Evolutionary conservation across 768 basidiomycete genomes (phyloP).

Genomic region (Lactarius trivialis): DNA sequence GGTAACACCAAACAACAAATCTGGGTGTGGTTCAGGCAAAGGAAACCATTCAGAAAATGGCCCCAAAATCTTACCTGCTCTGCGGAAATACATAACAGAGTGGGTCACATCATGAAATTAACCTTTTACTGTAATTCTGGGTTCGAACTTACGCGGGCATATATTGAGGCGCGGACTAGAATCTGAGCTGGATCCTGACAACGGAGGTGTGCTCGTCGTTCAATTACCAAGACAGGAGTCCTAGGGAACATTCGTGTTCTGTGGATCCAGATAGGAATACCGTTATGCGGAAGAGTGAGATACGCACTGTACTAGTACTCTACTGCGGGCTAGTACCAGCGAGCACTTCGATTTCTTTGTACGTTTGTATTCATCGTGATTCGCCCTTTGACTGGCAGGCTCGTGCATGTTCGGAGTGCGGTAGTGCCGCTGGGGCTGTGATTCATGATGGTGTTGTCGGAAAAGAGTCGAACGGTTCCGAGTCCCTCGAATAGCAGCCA

Average conservation of each 20-base stretch:
- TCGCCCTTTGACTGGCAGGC: too few species aligned
- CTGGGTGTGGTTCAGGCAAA: neutral
- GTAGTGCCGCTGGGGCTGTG: too few species aligned
- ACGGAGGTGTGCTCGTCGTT: neutral
- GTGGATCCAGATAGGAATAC: neutral
- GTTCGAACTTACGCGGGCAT: neutral
- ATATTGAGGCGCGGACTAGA: neutral
- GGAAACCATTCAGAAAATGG: neutral
- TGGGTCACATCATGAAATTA: neutral
- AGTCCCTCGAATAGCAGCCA: too few species aligned
- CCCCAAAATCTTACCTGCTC: neutral
- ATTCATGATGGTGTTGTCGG: too few species aligned
- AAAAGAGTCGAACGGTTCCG: too few species aligned
- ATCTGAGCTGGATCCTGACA: neutral
- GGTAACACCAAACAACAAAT: neutral
- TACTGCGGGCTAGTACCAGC: too few species aligned
- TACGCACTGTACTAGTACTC: too few species aligned
- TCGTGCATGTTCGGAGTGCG: too few species aligned
- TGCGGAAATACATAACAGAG: neutral
- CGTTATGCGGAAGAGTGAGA: neutral
- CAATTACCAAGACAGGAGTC: neutral
- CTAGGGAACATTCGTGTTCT: neutral
- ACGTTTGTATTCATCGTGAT: too few species aligned
- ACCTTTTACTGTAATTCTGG: neutral
- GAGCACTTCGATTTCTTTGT: neutral